A percentile compares a stretch with the other conserved stretches of the same genome.
phyloP scores from a whole-genome alignment of 139 green algal genomes.

The Dunaliella primolecta region DNA sequence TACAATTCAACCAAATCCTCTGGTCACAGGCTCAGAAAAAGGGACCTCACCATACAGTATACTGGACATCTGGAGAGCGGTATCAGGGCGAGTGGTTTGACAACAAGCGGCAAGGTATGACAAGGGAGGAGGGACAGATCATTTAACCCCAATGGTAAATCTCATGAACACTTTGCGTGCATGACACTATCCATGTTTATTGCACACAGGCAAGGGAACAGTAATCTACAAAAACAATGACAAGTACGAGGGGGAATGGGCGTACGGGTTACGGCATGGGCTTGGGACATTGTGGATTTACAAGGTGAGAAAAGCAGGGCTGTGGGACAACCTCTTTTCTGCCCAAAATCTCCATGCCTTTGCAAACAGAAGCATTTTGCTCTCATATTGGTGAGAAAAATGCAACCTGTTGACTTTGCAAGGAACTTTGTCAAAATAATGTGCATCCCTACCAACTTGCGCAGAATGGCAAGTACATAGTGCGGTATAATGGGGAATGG shows the following conservation, averaged over 20 bases:
- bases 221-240: constrained; percentile 67
- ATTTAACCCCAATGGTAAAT: no score
- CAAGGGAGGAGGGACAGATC: no score
- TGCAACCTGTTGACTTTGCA: no score
- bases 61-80: constrained; percentile 48
- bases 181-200: no score
- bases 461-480: constrained; percentile 49
- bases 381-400: no score
- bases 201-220: constrained; percentile 64
- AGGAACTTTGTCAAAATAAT: no score
- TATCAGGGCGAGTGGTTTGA: constrained; percentile 64
- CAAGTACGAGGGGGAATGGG: constrained; percentile 78
- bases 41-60: constrained; percentile 56
- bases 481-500: constrained; percentile 69
- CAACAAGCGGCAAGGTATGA: constrained; percentile 65
- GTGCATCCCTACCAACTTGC: no score
- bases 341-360: no score
- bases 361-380: no score
- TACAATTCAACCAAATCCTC: no score
- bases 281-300: constrained; percentile 63
- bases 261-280: constrained; percentile 45
- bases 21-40: constrained; percentile 70
- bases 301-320: no score
- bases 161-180: background rate
- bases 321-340: no score